Conservation (phyloP, 139 green algal genomes). For the Haematococcus lacustris region DNA sequence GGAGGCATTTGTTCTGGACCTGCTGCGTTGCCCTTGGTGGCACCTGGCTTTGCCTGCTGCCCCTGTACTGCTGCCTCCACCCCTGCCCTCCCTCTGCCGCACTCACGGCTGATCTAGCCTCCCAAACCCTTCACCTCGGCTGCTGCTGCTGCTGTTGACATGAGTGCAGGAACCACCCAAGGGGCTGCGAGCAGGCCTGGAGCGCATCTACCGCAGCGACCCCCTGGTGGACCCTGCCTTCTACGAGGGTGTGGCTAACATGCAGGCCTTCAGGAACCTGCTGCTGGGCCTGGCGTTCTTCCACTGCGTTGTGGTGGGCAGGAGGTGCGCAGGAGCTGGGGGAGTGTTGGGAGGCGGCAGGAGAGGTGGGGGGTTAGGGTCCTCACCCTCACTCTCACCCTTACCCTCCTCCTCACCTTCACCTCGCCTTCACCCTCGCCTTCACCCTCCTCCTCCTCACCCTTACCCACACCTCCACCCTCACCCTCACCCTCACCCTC, state of each 20-base stretch:
- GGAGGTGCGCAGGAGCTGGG: constrained; percentile 36
- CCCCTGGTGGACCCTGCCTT: constrained; percentile 42
- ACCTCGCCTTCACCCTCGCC: not conserved
- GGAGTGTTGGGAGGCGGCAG: not conserved
- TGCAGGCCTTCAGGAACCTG: constrained; percentile 31
- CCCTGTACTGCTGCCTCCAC: too few species aligned
- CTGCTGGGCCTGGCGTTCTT: constrained; percentile 65
- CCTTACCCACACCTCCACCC: too few species aligned
- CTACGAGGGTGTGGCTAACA: constrained; percentile 36
- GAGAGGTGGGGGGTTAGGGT: not conserved
- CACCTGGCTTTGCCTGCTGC: too few species aligned
- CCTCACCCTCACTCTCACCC: not conserved
- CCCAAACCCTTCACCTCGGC: too few species aligned
- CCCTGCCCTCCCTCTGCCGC: too few species aligned
- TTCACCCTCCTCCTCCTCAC: too few species aligned
- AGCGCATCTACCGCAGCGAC: constrained; percentile 37
- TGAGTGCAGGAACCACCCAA: constrained; percentile 54
- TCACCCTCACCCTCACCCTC: too few species aligned
- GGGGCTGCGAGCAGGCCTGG: constrained; percentile 41
- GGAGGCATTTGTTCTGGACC: too few species aligned
- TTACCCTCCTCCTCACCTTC: not conserved
- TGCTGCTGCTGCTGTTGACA: too few species aligned
- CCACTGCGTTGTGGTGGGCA: constrained; percentile 52
- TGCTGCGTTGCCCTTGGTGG: too few species aligned
- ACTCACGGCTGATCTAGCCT: too few species aligned